These are phyloP conservation scores for Thielaviopsis ethacetica DNA, from an alignment of 2,329 filamentous ascomycete species.

Conservation along the genomic window DNA sequence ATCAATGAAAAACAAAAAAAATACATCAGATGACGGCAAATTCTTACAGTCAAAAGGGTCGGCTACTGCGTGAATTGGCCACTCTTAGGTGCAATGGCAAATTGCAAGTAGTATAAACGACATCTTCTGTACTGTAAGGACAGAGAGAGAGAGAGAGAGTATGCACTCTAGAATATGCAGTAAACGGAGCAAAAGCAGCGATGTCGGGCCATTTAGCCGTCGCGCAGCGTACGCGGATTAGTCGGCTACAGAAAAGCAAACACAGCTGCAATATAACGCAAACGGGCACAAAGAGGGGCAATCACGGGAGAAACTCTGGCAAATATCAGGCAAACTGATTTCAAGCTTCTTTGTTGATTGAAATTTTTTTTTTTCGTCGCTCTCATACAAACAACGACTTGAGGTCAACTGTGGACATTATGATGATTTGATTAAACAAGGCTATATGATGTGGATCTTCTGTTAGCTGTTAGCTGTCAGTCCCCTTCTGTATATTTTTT, in stretches of 20 bases:
- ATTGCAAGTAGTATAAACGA: too few species aligned
- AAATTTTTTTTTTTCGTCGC: neutral
- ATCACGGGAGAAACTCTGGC: too few species aligned
- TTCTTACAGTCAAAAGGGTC: neutral
- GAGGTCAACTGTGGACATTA: conserved; percentile 5
- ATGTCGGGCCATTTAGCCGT: neutral
- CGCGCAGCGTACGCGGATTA: neutral
- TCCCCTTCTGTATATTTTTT: neutral
- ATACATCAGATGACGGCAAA: neutral
- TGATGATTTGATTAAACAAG: neutral
- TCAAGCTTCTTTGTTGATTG: neutral
- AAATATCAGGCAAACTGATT: too few species aligned
- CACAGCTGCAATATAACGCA: neutral
- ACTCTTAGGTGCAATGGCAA: too few species aligned
- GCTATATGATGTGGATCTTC: conserved; percentile 4
- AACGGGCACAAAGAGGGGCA: neutral
- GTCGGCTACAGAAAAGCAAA: neutral
- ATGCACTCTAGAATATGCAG: neutral
- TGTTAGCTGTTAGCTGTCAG: neutral
- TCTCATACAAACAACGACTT: neutral
- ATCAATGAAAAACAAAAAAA: neutral
- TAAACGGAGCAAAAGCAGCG: neutral
- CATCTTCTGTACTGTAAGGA: too few species aligned
- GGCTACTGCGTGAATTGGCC: neutral
- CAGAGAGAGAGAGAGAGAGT: too few species aligned